Evolutionary conservation across 257 asterid genomes (phyloP).

Genomic region (Penstemon eatonii): DNA sequence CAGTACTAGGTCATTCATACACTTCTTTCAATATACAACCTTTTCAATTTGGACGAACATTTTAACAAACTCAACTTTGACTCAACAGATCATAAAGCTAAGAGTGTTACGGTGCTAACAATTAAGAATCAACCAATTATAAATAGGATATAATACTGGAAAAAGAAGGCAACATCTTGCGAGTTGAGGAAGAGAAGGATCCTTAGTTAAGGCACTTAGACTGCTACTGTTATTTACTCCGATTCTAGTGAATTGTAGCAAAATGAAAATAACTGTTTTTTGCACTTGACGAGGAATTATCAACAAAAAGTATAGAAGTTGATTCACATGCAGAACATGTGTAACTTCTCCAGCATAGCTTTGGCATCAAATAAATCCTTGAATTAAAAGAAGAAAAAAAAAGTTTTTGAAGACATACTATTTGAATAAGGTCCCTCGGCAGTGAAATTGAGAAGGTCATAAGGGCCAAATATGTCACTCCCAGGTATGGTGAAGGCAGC

Average conservation of each 20-base stretch:
- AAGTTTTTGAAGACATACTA: slow-evolving; percentile 32
- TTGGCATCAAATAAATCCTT: slow-evolving; percentile 8
- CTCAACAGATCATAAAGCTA: no score
- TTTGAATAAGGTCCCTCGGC: slow-evolving; percentile 36
- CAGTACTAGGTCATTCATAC: not conserved
- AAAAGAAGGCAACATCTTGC: not conserved
- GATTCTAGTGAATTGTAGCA: not conserved
- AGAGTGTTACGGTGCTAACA: no score
- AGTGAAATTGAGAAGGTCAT: slow-evolving; percentile 55
- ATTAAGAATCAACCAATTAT: no score
- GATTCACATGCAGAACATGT: not conserved
- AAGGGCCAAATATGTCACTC: slow-evolving; percentile 49
- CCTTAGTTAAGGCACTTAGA: not conserved
- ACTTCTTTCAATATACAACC: no score
- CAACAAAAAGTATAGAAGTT: not conserved
- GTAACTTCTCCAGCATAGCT: not conserved
- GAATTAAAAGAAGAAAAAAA: not conserved
- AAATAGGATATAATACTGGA: no score
- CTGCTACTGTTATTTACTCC: not conserved
- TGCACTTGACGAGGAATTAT: not conserved
- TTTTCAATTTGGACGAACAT: no score
- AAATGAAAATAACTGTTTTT: not conserved
- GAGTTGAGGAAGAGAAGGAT: not conserved
- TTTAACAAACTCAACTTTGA: no score
- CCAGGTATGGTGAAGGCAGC: slow-evolving; percentile 42